Conservation (phyloP, 352 stramenopile species). For the Globisporangium takayamanum region DNA sequence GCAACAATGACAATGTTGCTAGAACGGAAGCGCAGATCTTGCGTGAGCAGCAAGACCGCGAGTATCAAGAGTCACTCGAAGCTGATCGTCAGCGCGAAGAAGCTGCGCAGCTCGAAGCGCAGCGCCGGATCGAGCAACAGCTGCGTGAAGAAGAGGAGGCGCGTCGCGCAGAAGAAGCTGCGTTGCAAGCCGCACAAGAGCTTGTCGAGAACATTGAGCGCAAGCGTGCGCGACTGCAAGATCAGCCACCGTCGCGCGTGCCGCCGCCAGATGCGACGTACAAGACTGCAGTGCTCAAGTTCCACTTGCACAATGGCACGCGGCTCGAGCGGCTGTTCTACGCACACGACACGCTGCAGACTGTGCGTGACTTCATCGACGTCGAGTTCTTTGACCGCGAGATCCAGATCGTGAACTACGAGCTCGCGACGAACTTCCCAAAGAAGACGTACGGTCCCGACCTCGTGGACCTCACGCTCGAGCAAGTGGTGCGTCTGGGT, state of each 20-base stretch:
- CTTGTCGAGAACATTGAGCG: conserved; percentile 38
- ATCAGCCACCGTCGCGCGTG: conserved; percentile 38
- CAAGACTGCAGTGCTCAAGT: conserved; percentile 72
- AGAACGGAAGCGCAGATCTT: conserved; percentile 82
- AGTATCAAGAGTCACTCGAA: conserved; percentile 90
- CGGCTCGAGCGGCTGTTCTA: conserved; percentile 78
- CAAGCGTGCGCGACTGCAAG: conserved; percentile 45
- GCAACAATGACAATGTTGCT: background rate
- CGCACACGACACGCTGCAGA: conserved; percentile 69
- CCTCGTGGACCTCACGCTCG: conserved; percentile 50
- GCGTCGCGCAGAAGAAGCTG: conserved; percentile 17
- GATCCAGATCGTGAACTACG: conserved; percentile 73
- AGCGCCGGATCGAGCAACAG: conserved; percentile 31
- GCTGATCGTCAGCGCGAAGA: conserved; percentile 84
- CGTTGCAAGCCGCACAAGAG: conserved; percentile 23
- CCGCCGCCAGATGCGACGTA: conserved; percentile 43
- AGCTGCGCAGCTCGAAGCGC: conserved; percentile 35
- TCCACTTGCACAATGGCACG: conserved; percentile 76
- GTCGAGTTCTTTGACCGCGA: conserved; percentile 74
- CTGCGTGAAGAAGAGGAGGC: conserved; percentile 10
- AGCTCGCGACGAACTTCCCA: conserved; percentile 82
- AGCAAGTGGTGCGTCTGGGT: conserved; percentile 49
- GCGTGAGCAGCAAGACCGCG: conserved; percentile 89
- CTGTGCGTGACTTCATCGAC: conserved; percentile 75
- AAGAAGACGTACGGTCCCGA: conserved; percentile 68